Conservation (phyloP, 306 rosid species). For the Vicia faba region DNA sequence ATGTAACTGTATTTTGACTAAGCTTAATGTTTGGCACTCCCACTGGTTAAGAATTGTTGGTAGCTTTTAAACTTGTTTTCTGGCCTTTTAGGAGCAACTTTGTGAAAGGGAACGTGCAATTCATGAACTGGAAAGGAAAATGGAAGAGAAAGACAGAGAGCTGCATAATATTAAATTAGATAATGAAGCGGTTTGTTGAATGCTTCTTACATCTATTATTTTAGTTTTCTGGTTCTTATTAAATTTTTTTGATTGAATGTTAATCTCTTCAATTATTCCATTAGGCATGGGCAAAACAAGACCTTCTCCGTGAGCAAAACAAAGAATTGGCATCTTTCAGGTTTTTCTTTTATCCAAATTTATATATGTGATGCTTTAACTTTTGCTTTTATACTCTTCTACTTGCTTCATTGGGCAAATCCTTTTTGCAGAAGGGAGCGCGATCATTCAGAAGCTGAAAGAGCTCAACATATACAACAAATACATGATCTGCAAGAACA, state of each 20-base stretch:
- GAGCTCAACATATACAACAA: constrained; percentile 88
- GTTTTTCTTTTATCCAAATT: constrained; percentile 49
- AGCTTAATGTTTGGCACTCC: constrained; percentile 12
- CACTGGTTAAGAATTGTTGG: constrained; percentile 16
- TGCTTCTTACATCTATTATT: constrained; percentile 3
- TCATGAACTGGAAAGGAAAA: constrained; percentile 77
- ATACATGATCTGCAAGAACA: constrained; percentile 89
- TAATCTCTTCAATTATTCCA: constrained; percentile 24
- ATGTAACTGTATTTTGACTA: constrained; percentile 17
- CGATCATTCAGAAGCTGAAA: constrained; percentile 95
- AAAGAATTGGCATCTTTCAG: constrained; percentile 82
- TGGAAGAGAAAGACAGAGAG: constrained; percentile 91
- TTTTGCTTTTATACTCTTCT: constrained; percentile 28
- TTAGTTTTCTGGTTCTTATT: not conserved
- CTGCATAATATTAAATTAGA: constrained; percentile 80
- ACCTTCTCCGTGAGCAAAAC: constrained; percentile 85
- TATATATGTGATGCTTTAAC: not conserved
- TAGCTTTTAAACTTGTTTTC: constrained; percentile 39
- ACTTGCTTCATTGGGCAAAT: constrained; percentile 11
- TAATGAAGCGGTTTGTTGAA: constrained; percentile 83
- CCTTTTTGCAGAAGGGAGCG: constrained; percentile 83
- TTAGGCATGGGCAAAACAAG: constrained; percentile 98
- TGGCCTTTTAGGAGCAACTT: constrained; percentile 75
- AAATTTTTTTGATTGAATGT: not conserved
- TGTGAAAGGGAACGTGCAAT: constrained; percentile 70